Evolutionary conservation across 2,329 filamentous ascomycete species (phyloP).

Genomic region (Botrytis cinerea): DNA sequence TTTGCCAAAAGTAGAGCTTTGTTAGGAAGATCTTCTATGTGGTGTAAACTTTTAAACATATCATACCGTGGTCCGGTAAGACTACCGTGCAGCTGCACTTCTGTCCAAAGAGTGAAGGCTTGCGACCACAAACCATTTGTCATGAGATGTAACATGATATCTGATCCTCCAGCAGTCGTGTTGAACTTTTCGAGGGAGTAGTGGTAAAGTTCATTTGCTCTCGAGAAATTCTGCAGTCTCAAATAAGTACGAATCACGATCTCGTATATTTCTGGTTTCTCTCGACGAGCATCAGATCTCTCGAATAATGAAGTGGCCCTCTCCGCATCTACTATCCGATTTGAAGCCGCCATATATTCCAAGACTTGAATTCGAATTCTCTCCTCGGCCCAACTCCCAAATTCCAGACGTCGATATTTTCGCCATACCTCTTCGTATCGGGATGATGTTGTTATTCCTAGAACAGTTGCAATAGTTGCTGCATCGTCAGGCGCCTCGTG

Average conservation of each 20-base stretch:
- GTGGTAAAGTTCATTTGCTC: constrained; percentile 39
- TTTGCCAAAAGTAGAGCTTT: constrained; percentile 27
- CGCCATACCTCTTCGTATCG: constrained; percentile 47
- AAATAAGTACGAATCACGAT: constrained; percentile 49
- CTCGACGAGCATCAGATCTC: constrained; percentile 35
- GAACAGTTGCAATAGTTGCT: constrained; percentile 19
- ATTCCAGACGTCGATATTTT: constrained; percentile 40
- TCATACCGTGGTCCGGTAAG: constrained; percentile 24
- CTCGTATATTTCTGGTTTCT: constrained; percentile 48
- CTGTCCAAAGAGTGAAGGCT: constrained; percentile 34
- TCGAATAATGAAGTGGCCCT: constrained; percentile 51
- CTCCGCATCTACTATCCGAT: constrained; percentile 44
- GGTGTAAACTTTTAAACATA: constrained; percentile 22
- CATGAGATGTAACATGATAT: constrained; percentile 35
- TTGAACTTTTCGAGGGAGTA: constrained; percentile 28
- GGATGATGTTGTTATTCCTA: constrained; percentile 29
- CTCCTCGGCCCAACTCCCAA: constrained; percentile 29
- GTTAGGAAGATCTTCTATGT: constrained; percentile 8
- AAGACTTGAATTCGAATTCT: constrained; percentile 39
- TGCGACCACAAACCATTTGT: constrained; percentile 33
- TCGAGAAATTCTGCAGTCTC: constrained; percentile 44
- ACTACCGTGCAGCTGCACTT: constrained; percentile 24
- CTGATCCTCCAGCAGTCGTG: constrained; percentile 31
- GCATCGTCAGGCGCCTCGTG: not conserved
- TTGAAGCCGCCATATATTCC: constrained; percentile 46